Evolutionary conservation across 2,329 filamentous ascomycete species (phyloP).

Genomic region (Diaporthe eres): DNA sequence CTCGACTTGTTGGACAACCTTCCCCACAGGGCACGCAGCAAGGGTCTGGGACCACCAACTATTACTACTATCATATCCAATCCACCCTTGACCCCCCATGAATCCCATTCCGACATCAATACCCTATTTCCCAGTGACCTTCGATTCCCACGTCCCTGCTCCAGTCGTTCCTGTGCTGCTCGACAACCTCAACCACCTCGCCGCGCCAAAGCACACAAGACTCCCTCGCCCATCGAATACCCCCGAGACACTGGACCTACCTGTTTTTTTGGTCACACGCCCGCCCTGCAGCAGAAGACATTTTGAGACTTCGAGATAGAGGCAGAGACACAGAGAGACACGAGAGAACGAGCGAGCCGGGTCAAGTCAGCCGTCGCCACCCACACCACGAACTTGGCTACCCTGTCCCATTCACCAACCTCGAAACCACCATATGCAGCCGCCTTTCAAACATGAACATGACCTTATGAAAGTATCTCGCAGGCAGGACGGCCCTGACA

Average conservation of each 20-base stretch:
- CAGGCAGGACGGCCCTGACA: conserved; percentile 36
- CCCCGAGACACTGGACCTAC: conserved; percentile 4
- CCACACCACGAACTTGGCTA: background rate
- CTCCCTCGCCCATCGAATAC: background rate
- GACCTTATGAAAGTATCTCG: conserved; percentile 35
- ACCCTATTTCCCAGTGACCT: conserved; percentile 16
- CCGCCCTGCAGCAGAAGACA: background rate
- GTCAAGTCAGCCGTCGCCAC: conserved; percentile 8
- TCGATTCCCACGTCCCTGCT: conserved; percentile 17
- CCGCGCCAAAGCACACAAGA: background rate
- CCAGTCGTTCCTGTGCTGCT: conserved; percentile 15
- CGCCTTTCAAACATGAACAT: conserved; percentile 36
- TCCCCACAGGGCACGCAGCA: conserved; percentile 28
- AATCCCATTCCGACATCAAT: conserved; percentile 32
- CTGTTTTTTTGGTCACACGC: conserved; percentile 11
- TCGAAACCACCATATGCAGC: conserved; percentile 21
- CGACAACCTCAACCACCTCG: conserved; percentile 4
- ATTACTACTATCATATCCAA: conserved; percentile 30
- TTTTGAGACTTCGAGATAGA: background rate
- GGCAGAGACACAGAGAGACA: background rate
- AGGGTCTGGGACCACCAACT: conserved; percentile 32
- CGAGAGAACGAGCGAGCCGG: background rate
- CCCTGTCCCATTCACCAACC: background rate
- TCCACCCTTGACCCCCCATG: conserved; percentile 32
- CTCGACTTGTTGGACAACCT: conserved; percentile 31